phyloP scores from a whole-genome alignment of 1,139 yeast species.

The Petasospora rhodanensis region DNA sequence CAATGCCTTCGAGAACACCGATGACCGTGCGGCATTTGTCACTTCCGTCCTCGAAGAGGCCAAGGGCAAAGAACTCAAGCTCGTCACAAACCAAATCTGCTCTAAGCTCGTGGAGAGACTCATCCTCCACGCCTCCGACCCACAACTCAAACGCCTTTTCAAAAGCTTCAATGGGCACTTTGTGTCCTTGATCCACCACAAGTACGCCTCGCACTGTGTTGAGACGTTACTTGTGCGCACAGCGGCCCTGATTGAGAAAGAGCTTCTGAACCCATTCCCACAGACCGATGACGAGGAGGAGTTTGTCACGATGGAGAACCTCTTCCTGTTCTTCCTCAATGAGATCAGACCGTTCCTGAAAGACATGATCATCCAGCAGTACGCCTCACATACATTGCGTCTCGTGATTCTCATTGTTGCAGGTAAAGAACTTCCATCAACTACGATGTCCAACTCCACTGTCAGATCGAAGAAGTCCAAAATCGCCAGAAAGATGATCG shows the following conservation, averaged over 20 bases:
- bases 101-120: slow-evolving; percentile 89
- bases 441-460: slow-evolving; percentile 67
- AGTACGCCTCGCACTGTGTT: slow-evolving; percentile 89
- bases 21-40: slow-evolving; percentile 71
- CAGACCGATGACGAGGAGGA: slow-evolving; percentile 31
- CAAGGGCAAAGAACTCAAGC: slow-evolving; percentile 82
- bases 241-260: slow-evolving; percentile 76
- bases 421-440: slow-evolving; percentile 77
- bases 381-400: slow-evolving; percentile 85
- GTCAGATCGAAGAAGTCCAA: slow-evolving; percentile 83
- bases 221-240: slow-evolving; percentile 78
- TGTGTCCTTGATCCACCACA: slow-evolving; percentile 74
- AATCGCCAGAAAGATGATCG: slow-evolving; percentile 90
- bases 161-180: slow-evolving; percentile 68
- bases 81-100: slow-evolving; percentile 91
- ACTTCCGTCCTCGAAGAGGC: slow-evolving; percentile 80
- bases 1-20: slow-evolving; percentile 70
- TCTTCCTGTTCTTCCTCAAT: slow-evolving; percentile 58
- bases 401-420: slow-evolving; percentile 65
- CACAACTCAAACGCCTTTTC: slow-evolving; percentile 62
- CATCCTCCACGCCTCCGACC: slow-evolving; percentile 59
- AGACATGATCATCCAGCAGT: slow-evolving; percentile 65
- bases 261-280: slow-evolving; percentile 38
- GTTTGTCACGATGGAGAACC: slow-evolving; percentile 53
- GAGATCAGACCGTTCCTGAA: slow-evolving; percentile 61